Evolutionary conservation across 116 monocot genomes (phyloP).

Genomic region (Trichopus zeylanicus): DNA sequence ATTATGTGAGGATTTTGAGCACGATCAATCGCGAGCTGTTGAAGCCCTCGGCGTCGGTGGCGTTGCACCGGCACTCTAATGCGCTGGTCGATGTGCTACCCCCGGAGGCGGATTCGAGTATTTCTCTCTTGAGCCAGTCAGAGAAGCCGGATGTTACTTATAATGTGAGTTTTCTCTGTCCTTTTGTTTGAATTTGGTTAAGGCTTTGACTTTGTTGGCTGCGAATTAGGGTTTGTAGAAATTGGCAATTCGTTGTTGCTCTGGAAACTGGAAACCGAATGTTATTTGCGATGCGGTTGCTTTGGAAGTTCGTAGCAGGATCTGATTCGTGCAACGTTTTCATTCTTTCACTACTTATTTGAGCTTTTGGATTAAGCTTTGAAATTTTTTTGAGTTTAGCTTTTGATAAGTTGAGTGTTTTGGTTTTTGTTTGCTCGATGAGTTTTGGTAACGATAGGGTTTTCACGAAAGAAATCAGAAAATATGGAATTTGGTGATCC

Average conservation of each 20-base stretch:
- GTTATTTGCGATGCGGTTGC: neutral
- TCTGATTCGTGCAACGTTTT: neutral
- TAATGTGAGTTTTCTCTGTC: constrained; percentile 36
- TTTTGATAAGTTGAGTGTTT: no score
- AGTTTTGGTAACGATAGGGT: neutral
- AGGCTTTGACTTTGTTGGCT: neutral
- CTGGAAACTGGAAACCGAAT: neutral
- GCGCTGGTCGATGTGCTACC: constrained; percentile 93
- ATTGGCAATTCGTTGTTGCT: neutral
- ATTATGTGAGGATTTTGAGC: constrained; percentile 87
- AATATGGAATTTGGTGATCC: neutral
- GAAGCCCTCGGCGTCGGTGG: constrained; percentile 90
- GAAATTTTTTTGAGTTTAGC: no score
- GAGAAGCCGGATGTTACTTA: constrained; percentile 99
- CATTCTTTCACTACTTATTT: neutral
- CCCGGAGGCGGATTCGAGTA: constrained; percentile 94
- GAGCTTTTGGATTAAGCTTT: no score
- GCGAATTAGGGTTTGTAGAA: constrained; percentile 1
- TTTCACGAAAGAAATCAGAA: no score
- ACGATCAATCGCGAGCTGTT: constrained; percentile 88
- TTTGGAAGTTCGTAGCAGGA: neutral
- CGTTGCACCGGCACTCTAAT: constrained; percentile 88
- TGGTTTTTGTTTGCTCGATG: neutral
- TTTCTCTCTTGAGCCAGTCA: constrained; percentile 79
- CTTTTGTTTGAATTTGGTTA: neutral